Evolutionary conservation across 164 flowering plant genomes (phyloP), one percentile per base, ranked within the genome.

Genomic region (Magnolia officinalis): DNA sequence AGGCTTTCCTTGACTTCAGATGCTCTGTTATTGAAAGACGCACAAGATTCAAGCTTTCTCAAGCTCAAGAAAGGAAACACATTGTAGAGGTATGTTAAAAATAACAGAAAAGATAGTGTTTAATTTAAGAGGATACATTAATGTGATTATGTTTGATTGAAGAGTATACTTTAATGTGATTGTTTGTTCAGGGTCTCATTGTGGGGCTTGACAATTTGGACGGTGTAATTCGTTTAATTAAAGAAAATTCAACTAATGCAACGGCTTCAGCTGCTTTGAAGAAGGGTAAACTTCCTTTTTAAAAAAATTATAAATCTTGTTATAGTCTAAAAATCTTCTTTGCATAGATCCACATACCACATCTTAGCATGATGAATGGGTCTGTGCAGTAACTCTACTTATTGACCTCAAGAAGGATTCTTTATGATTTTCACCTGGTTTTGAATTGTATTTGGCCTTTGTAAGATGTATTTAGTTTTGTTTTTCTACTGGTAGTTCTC

Each of bases 1-100:
- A 96, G 98, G 95, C 99, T 59, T 96, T 96, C 80, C 80, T 96
- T 75, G 97, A 94, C 72, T 96, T 96, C 72, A 90, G 98, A 82
- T 96, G 95, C 81, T 90, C 97, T 80, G 93, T 96, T 52, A 82
- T 96, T 76, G 98, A 92, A 83, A 90, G 97, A 73, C 98, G 99
- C 75, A 89, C 99, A 24, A 85, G 75, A 77, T 90, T 80, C 80
- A 94, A 91, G 87, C 97, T 92, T 67, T 81, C 90, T 37, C 94
- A 96, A 72, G 97, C 98, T 52, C 87, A 85, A 76, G 91, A 90
- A 20, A 86, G 99, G 76, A 84, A 84, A 58, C 99, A 94, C 80
- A 88, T 92, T 81, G 91, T 96, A 51, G 93, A 92, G 96, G 99
- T 94, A 75, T 20, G 45, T 29, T 68, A 68, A 68, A 68, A 68